A percentile compares a stretch with the other conserved stretches of the same genome.
These are phyloP conservation scores for Closterium sp. DNA, from an alignment of 139 green algal species.

Conservation along the genomic window DNA sequence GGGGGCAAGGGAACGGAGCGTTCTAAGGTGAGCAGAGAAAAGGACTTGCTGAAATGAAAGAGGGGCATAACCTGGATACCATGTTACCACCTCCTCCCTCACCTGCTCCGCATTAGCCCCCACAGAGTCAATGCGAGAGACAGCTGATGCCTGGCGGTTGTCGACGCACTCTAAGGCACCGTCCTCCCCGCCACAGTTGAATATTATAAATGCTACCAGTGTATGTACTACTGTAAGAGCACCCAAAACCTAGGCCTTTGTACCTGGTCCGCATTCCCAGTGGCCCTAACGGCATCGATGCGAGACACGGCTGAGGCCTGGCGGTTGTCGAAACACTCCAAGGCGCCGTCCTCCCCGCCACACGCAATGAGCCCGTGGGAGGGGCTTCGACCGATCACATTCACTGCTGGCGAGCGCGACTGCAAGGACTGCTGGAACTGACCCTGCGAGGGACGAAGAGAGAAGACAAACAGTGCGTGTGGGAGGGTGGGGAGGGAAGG, in stretches of 20 bases:
- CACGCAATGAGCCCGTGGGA: constrained; percentile 75
- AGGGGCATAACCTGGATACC: no score
- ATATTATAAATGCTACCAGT: no score
- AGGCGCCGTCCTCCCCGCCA: constrained; percentile 75
- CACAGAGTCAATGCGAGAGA: constrained; percentile 54
- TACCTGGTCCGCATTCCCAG: constrained; percentile 7
- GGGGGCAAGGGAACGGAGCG: no score
- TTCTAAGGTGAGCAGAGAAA: no score
- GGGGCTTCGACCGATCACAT: constrained; percentile 62
- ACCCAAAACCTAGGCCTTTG: no score
- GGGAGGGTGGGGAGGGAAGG: no score
- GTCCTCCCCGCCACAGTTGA: constrained; percentile 70
- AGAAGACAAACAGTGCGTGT: not conserved
- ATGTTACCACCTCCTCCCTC: constrained; percentile 21
- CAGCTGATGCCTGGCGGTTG: constrained; percentile 31
- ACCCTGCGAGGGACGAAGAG: constrained; percentile 60
- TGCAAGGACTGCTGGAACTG: constrained; percentile 81
- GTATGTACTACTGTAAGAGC: no score
- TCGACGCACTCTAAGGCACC: constrained; percentile 94
- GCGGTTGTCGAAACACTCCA: constrained; percentile 85
- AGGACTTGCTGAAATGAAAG: no score
- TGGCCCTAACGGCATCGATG: constrained; percentile 45
- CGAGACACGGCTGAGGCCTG: no score
- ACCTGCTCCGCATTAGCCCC: constrained; percentile 3
- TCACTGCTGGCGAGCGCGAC: constrained; percentile 69